Evolutionary conservation across 768 basidiomycete genomes (phyloP).

Genomic region (Suillus bovinus): DNA sequence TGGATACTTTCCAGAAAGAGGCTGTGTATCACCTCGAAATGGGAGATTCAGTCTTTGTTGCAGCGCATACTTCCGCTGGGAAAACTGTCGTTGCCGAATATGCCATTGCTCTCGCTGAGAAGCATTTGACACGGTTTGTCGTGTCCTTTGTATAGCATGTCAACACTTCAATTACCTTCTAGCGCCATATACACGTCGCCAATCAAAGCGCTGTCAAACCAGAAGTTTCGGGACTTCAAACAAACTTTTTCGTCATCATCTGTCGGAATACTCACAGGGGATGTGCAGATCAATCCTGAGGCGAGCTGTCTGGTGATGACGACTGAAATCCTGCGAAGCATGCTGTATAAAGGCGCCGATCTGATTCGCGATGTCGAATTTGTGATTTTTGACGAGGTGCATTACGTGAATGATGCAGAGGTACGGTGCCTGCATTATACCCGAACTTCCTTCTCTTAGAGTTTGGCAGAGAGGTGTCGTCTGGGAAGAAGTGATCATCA

Average conservation of each 20-base stretch:
- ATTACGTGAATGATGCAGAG: slow-evolving; percentile 99
- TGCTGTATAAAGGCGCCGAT: slow-evolving; percentile 99
- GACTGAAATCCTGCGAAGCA: slow-evolving; percentile 95
- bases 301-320: slow-evolving; percentile 97
- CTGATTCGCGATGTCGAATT: slow-evolving; percentile 98
- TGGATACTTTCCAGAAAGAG: slow-evolving; percentile 98
- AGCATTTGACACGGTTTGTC: slow-evolving; percentile 95
- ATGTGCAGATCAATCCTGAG: slow-evolving; percentile 99
- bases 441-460: slow-evolving; percentile 12
- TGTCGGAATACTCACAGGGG: slow-evolving; percentile 96
- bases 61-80: slow-evolving; percentile 98
- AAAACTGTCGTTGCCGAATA: slow-evolving; percentile 99
- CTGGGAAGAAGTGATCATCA: slow-evolving; percentile 99
- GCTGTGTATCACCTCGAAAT: slow-evolving; percentile 97
- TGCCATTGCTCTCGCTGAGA: slow-evolving; percentile 93
- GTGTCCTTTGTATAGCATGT: slow-evolving; percentile 16
- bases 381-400: slow-evolving; percentile 99
- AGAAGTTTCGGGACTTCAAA: slow-evolving; percentile 99
- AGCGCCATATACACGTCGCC: slow-evolving; percentile 99
- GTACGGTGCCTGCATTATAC: slow-evolving; percentile 41
- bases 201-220: slow-evolving; percentile 98
- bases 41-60: slow-evolving; percentile 99
- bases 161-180: slow-evolving; percentile 12
- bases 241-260: slow-evolving; percentile 89
- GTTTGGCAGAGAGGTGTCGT: slow-evolving; percentile 86